phyloP scores from a whole-genome alignment of 1,139 yeast species.

The Scheffersomyces segobiensis region DNA sequence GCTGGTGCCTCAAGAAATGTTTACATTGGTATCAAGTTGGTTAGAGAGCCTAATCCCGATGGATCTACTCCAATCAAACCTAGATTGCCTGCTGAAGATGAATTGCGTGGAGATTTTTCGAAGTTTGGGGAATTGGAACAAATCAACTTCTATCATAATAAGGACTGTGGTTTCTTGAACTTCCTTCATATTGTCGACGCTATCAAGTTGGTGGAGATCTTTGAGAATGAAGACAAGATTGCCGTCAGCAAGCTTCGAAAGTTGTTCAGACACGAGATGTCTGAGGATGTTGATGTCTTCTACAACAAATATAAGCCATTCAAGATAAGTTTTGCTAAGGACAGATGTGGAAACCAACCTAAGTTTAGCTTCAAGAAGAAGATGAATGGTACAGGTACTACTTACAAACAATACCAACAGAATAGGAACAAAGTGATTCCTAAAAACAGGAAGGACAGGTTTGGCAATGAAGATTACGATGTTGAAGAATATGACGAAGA shows the following conservation, averaged over 20 bases:
- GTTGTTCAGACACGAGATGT: slow-evolving; percentile 5
- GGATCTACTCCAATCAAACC: background rate
- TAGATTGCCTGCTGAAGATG: slow-evolving; percentile 28
- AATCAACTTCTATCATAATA: slow-evolving; percentile 46
- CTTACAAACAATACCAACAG: slow-evolving; percentile 17
- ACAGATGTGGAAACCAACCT: slow-evolving; percentile 50
- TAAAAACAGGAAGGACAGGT: slow-evolving; percentile 10
- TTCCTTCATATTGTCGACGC: slow-evolving; percentile 40
- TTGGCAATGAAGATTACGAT: slow-evolving; percentile 3
- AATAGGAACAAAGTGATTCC: slow-evolving; percentile 7
- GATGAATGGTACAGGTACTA: slow-evolving; percentile 12
- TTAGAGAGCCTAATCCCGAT: slow-evolving; percentile 4
- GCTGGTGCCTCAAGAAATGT: slow-evolving; percentile 53
- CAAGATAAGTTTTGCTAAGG: slow-evolving; percentile 53
- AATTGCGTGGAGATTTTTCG: slow-evolving; percentile 37
- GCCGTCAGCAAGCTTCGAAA: slow-evolving; percentile 9
- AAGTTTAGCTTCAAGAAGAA: slow-evolving; percentile 44
- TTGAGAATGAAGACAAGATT: slow-evolving; percentile 9
- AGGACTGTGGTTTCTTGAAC: slow-evolving; percentile 48
- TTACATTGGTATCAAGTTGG: slow-evolving; percentile 39
- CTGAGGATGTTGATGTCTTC: slow-evolving; percentile 5
- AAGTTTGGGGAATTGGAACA: slow-evolving; percentile 47
- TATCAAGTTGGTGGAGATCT: slow-evolving; percentile 15
- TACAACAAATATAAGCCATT: slow-evolving; percentile 38
- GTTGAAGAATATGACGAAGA: slow-evolving; percentile 10